Evolutionary conservation across 768 basidiomycete genomes (phyloP), one percentile per base, ranked within the genome.

Genomic region (Boletus rubropictus): DNA sequence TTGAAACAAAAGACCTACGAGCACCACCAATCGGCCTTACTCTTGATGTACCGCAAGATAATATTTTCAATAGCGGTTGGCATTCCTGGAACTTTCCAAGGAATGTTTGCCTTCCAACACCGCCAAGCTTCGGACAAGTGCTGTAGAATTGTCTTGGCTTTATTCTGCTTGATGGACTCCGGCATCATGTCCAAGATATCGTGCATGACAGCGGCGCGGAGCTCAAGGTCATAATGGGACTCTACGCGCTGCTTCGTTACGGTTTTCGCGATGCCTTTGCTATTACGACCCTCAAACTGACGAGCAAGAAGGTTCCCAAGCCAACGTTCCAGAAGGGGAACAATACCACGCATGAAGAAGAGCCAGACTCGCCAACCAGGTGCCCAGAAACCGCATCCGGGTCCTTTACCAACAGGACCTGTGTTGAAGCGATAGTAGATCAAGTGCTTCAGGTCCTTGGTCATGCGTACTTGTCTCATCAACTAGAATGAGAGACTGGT

Each of bases 161-260:
- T 98, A 72, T 98, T 99, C 69, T 94, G 92, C 70, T 94, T 94
- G 74, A 98, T 94, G 2, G 89, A 92, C 68, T 98, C 96, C 7
- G 96, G 96, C 95, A 98, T 97, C 95, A 98, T 97, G 73, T 98
- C 95, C 57, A 99, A 75, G 57, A 99, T 98, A 68, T 99, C 95
- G 71, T 97, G 95, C 96, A 99, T 98, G 59, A 99, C 95, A 39
- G 96, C 94, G 0, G 96, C 96, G 44, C 96, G 85, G 36, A 99
- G 73, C 64, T 99, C 96, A 29, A 99, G 77, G 66, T 99, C 96
- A 59, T 94, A 98, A 66, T 99, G 96, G 8, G 93, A 96, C 69
- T 99, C 96, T 12, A 98, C 96, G 60, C 95, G 84, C 70, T 99
- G 96, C 70, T 99, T 99, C 21, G 96, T 99, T 20, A 99, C 95